Evolutionary conservation across 75 land plant genomes (phyloP).

Genomic region (Selaginella moellendorffii): DNA sequence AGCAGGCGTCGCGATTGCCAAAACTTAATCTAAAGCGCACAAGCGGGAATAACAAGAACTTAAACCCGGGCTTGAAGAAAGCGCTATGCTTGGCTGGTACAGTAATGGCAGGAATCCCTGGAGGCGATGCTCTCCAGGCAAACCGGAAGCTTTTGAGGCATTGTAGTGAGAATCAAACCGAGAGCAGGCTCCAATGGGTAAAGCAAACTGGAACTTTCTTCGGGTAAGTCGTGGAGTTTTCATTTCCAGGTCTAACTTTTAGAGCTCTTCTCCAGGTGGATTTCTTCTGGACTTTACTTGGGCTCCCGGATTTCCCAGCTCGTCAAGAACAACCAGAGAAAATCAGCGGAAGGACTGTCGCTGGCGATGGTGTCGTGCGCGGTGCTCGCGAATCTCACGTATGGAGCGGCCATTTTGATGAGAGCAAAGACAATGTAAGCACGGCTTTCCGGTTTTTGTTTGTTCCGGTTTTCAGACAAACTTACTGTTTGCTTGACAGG

Average conservation of each 20-base stretch:
- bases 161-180: neutral
- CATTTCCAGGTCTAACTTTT: neutral
- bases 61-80: no score
- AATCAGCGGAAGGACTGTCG: slow-evolving; percentile 30
- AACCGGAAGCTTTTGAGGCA: neutral
- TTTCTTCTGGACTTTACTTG: slow-evolving; percentile 25
- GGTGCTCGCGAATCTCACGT: slow-evolving; percentile 28
- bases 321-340: slow-evolving; percentile 24
- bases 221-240: slow-evolving; percentile 13
- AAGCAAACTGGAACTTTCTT: slow-evolving; percentile 11
- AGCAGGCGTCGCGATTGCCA: neutral
- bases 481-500: no score
- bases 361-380: slow-evolving; percentile 35
- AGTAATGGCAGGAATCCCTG: neutral
- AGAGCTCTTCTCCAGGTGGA: slow-evolving; percentile 23
- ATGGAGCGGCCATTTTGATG: slow-evolving; percentile 30
- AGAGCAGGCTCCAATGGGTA: slow-evolving; percentile 9
- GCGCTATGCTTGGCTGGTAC: neutral
- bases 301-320: slow-evolving; percentile 33
- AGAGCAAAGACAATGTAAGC: slow-evolving; percentile 25
- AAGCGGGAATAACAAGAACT: no score
- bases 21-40: no score
- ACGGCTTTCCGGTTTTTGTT: neutral
- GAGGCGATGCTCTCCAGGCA: neutral
- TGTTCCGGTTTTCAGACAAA: neutral